A percentile compares a stretch with the other conserved stretches of the same genome.
Evolutionary conservation across 768 basidiomycete genomes (phyloP).

Genomic region (Trametes punicea): DNA sequence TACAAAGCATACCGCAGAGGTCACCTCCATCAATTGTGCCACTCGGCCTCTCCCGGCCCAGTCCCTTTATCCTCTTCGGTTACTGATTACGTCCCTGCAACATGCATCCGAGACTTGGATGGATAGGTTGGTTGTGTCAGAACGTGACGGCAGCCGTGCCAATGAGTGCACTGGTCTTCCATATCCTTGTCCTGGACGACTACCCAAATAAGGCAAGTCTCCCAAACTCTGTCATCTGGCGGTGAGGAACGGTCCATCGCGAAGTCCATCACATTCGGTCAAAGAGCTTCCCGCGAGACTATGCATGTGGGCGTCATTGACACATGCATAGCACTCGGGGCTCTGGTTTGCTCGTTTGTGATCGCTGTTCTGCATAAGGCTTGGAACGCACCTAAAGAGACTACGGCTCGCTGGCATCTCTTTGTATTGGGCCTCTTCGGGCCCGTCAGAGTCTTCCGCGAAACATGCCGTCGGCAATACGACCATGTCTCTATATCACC

Average conservation of each 20-base stretch:
- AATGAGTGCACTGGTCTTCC: background rate
- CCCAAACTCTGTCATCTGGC: background rate
- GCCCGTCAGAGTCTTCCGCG: no score
- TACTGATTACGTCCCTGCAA: background rate
- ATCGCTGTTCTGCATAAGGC: background rate
- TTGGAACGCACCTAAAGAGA: background rate
- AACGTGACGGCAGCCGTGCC: background rate
- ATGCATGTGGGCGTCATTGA: background rate
- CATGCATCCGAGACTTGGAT: slow-evolving; percentile 1
- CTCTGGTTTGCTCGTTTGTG: background rate
- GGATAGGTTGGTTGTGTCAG: background rate
- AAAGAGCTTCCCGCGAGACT: background rate
- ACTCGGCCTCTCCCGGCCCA: slow-evolving; percentile 8
- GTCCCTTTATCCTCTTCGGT: slow-evolving; percentile 2
- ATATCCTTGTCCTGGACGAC: background rate
- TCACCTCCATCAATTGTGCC: slow-evolving; percentile 11
- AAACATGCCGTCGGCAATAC: no score
- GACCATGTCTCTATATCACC: no score
- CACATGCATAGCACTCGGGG: background rate
- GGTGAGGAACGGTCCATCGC: background rate
- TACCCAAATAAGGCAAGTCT: slow-evolving; percentile 13
- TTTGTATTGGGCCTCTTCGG: no score
- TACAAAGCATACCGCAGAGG: background rate
- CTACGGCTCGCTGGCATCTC: no score
- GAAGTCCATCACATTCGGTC: background rate